phyloP scores from a whole-genome alignment of 805 yeast species.

The Ogataea glucozyma region DNA sequence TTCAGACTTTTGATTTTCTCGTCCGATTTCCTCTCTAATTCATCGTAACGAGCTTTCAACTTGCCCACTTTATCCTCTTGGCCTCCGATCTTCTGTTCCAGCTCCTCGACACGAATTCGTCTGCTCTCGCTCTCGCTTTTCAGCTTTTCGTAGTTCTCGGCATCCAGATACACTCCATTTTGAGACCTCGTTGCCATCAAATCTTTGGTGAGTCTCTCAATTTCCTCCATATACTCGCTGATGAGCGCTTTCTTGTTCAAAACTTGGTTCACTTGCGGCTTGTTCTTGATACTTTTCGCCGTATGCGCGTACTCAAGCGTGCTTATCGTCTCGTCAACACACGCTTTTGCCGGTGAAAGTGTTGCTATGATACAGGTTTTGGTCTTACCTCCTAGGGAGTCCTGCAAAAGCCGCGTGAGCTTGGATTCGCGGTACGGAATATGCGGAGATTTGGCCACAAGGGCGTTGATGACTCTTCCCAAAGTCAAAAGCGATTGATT shows the following conservation, averaged over 20 bases:
- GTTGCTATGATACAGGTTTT: conserved; percentile 88
- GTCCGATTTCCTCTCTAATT: conserved; percentile 15
- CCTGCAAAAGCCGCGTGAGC: conserved; percentile 74
- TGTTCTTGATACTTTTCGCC: conserved; percentile 77
- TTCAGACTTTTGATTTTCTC: conserved; percentile 6
- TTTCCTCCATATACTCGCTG: conserved; percentile 54
- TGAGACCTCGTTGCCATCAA: conserved; percentile 61
- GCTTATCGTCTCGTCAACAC: conserved; percentile 79
- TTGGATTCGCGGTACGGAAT: conserved; percentile 87
- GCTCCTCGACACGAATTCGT: conserved; percentile 50
- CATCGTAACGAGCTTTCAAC: conserved; percentile 42
- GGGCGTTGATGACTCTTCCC: conserved; percentile 78
- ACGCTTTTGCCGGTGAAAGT: conserved; percentile 75
- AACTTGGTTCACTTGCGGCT: conserved; percentile 64
- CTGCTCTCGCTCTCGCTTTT: conserved; percentile 50
- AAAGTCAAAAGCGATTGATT: conserved; percentile 80
- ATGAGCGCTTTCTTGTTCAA: conserved; percentile 60
- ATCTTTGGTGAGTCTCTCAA: conserved; percentile 58
- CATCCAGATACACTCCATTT: conserved; percentile 66
- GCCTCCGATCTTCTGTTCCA: conserved; percentile 46
- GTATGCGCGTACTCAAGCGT: conserved; percentile 86
- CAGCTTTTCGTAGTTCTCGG: conserved; percentile 45
- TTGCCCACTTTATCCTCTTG: conserved; percentile 48
- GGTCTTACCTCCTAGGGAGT: conserved; percentile 85
- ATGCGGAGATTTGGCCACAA: conserved; percentile 62